Conservation (phyloP, 2,329 filamentous ascomycete genomes). For the Ophiostoma himal-ulmi region DNA sequence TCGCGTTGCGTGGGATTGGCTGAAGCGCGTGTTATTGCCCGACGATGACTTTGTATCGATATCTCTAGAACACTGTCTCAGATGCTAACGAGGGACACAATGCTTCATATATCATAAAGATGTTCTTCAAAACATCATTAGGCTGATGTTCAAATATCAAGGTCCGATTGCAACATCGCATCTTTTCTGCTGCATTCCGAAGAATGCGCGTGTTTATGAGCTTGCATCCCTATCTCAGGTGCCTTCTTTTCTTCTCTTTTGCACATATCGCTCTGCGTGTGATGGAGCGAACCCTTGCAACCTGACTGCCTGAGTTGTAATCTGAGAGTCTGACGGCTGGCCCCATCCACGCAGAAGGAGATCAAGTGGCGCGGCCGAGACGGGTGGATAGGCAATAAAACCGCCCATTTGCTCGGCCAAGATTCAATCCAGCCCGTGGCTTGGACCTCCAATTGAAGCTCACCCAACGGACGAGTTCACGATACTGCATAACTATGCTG, state of each 20-base stretch:
- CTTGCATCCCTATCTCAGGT: not conserved
- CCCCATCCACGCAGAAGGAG: not conserved
- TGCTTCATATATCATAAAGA: not conserved
- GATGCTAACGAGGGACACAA: not conserved
- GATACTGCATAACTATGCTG: not conserved
- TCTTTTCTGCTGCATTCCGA: not conserved
- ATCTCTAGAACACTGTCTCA: not conserved
- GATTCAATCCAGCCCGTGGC: not conserved
- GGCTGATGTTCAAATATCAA: not conserved
- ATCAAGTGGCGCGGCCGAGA: conserved; percentile 4
- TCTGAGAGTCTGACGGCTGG: not conserved
- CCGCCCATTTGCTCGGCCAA: not conserved
- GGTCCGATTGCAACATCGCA: not conserved
- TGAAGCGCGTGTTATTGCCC: not conserved
- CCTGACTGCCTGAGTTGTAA: not conserved
- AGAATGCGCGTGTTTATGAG: not conserved
- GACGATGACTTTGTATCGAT: not conserved
- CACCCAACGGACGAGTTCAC: conserved; percentile 2
- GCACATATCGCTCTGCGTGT: not conserved
- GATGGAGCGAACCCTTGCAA: not conserved
- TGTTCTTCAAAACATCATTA: not conserved
- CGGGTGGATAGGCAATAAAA: not conserved
- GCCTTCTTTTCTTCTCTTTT: not conserved
- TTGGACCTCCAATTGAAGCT: not conserved
- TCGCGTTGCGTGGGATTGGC: not conserved